Conservation (phyloP, 192 early-diverging fungal species). For the Lunasporangiospora selenospora region DNA sequence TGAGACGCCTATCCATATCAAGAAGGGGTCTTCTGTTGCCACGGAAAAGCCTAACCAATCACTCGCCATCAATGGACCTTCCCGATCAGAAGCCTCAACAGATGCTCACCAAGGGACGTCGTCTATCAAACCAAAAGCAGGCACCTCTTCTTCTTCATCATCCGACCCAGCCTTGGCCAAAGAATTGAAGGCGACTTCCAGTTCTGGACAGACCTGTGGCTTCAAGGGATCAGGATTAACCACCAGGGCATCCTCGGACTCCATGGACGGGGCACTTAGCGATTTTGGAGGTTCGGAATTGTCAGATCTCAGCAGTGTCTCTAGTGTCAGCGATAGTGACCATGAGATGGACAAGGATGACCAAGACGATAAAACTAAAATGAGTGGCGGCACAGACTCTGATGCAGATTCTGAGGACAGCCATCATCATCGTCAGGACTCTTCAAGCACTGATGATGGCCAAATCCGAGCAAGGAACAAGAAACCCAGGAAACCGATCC, state of each 20-base stretch:
- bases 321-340: slow-evolving; percentile 24
- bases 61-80: too few relatives aligned
- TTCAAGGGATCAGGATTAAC: too few relatives aligned
- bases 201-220: background rate
- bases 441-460: slow-evolving; percentile 23
- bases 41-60: too few relatives aligned
- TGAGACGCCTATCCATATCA: too few relatives aligned
- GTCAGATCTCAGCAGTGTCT: slow-evolving; percentile 40
- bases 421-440: background rate
- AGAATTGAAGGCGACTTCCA: background rate
- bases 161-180: background rate
- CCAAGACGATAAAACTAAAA: slow-evolving; percentile 6
- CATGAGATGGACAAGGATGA: background rate
- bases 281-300: slow-evolving; percentile 43
- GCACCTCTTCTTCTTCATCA: too few relatives aligned
- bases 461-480: slow-evolving; percentile 2
- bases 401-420: slow-evolving; percentile 10
- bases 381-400: slow-evolving; percentile 5
- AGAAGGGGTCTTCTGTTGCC: too few relatives aligned
- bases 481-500: background rate
- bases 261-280: slow-evolving; percentile 26
- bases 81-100: background rate
- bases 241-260: slow-evolving; percentile 8
- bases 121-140: background rate
- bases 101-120: background rate